These are phyloP conservation scores for Phlebiopsis gigantea DNA, from an alignment of 768 basidiomycete species.

Conservation along the genomic window DNA sequence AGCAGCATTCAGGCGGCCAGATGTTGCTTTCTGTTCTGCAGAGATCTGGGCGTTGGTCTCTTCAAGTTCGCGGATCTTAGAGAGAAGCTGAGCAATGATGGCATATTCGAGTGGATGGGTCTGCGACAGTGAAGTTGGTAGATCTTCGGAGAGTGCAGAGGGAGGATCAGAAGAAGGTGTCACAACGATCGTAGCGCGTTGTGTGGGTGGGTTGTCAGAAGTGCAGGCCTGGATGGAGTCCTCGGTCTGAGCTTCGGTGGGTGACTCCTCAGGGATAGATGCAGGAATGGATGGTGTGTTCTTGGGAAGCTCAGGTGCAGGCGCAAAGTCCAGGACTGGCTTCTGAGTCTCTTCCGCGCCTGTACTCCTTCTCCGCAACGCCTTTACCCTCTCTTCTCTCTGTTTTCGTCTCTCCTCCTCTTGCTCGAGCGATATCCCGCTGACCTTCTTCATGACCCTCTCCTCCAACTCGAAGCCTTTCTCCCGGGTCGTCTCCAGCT, in stretches of 20 bases:
- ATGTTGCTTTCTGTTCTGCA: slow-evolving; percentile 58
- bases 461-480: slow-evolving; percentile 69
- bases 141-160: background rate
- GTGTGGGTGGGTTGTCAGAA: background rate
- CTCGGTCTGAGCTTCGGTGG: background rate
- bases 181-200: background rate
- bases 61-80: slow-evolving; percentile 75
- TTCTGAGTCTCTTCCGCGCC: slow-evolving; percentile 4
- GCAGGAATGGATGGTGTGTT: background rate
- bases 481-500: slow-evolving; percentile 71
- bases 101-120: slow-evolving; percentile 29
- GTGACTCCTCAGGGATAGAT: background rate
- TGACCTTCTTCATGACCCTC: slow-evolving; percentile 38
- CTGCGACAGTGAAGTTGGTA: slow-evolving; percentile 3
- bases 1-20: slow-evolving; percentile 56
- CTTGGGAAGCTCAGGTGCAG: slow-evolving; percentile 17
- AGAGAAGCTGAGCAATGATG: slow-evolving; percentile 64
- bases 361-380: slow-evolving; percentile 34
- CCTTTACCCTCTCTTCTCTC: slow-evolving; percentile 46
- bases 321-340: slow-evolving; percentile 23
- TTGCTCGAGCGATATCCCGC: slow-evolving; percentile 24
- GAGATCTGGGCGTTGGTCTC: slow-evolving; percentile 64
- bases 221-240: background rate
- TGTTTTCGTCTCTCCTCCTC: slow-evolving; percentile 37
- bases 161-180: background rate